phyloP scores from a whole-genome alignment of 2,329 filamentous ascomycete genomes.

The Aureobasidium pullulans region DNA sequence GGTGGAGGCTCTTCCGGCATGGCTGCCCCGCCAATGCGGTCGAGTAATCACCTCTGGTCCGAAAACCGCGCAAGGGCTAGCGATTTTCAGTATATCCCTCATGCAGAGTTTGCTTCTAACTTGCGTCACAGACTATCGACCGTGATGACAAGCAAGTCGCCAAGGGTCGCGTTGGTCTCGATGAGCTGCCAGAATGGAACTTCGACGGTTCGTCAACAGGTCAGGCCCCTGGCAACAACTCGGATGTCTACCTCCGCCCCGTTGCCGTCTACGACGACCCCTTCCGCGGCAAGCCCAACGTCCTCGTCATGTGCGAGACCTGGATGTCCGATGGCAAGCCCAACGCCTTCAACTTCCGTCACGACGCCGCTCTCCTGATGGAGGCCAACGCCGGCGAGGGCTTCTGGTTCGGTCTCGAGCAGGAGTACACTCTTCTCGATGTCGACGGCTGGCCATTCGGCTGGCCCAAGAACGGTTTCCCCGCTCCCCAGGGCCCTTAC shows the following conservation, averaged over 20 bases:
- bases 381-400: constrained; percentile 71
- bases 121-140: constrained; percentile 50
- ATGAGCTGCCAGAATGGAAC: constrained; percentile 71
- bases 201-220: constrained; percentile 85
- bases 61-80: background rate
- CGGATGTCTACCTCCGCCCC: constrained; percentile 92
- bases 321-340: constrained; percentile 90
- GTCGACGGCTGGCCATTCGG: constrained; percentile 82
- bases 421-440: constrained; percentile 94
- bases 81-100: constrained; percentile 3
- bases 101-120: background rate
- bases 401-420: constrained; percentile 97
- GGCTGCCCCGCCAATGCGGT: background rate
- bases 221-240: constrained; percentile 91
- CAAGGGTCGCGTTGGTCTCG: constrained; percentile 27
- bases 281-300: constrained; percentile 82
- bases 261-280: constrained; percentile 85
- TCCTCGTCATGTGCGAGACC: constrained; percentile 89
- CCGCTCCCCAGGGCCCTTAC: constrained; percentile 87
- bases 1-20: background rate
- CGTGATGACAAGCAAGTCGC: constrained; percentile 44
- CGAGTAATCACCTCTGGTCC: background rate
- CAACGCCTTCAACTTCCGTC: constrained; percentile 98
- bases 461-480: constrained; percentile 82
- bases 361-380: constrained; percentile 87